Evolutionary conservation across 805 yeast genomes (phyloP), one percentile per base, ranked within the genome.

Genomic region (Torulaspora quercuum): DNA sequence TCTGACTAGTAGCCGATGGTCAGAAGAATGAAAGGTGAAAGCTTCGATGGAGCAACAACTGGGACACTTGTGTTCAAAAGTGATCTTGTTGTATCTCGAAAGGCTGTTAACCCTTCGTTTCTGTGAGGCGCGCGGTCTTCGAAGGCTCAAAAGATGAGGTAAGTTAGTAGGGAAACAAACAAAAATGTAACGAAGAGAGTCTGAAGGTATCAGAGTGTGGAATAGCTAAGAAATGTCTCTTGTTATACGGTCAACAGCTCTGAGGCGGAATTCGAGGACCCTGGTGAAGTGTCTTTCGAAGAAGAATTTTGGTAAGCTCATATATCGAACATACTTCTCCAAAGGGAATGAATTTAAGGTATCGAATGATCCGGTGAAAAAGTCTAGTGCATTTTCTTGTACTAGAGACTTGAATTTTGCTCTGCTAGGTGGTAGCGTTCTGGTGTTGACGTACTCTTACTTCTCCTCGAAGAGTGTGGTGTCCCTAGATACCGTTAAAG

Each of bases 401-500:
- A 23, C 35, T 2, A 42, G 44, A 18, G 48, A 42, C 17, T 10
- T 44, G 25, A 44, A 38, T 11, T 34, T 38, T 23, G 48, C 46
- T 11, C 21, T 44, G 17, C 20, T 44, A 6, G 37, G 48, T 22
- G 46, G 53, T 16, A 41, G 53, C 2, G 31, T 49, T 6, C 24
- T 49, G n/a, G 30, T 49, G 11, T 26, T 46, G 19, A 43, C 52
- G 3, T 51, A 45, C 25, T 48, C 49, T 1, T 45, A 46, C 27
- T 37, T 41, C 7, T 40, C 50, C 1, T 37, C 46, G 1, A 45
- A 39, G 28, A 37, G 42, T 19, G 36, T 46, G 4, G 46, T 55
- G 14, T 42, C 53, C 7, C 41, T 53, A n/a, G 62, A 57, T 25
- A 41, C 56, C 5, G 46, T 54, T 7, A 52, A 50, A 19, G 54